Evolutionary conservation across 1,284 basidiomycete species (phyloP).

Genomic region (Heliocybe sulcata): DNA sequence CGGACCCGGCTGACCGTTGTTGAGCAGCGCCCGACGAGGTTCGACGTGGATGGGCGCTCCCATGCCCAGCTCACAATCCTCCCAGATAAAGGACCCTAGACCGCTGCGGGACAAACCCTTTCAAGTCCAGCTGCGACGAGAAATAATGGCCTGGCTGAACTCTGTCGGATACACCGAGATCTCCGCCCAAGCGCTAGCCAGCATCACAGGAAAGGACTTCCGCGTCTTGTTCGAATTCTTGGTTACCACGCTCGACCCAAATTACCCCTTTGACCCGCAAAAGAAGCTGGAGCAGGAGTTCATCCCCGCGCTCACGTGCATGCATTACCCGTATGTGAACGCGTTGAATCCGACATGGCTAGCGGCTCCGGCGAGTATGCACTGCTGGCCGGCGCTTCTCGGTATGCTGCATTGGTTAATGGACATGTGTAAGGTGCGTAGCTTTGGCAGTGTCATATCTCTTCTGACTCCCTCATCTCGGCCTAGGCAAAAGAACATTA

Average conservation of each 20-base stretch:
- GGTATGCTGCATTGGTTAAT: constrained; percentile 86
- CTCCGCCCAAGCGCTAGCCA: constrained; percentile 54
- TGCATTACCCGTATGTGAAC: constrained; percentile 72
- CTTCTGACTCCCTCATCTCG: background rate
- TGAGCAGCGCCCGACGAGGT: constrained; percentile 55
- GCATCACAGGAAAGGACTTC: constrained; percentile 79
- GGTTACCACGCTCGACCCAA: constrained; percentile 65
- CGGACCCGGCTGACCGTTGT: constrained; percentile 6
- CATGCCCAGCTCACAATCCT: constrained; percentile 38
- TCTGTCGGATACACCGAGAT: constrained; percentile 53
- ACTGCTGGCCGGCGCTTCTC: constrained; percentile 77
- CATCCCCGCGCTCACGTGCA: constrained; percentile 60
- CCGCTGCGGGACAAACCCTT: constrained; percentile 68
- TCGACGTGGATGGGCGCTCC: constrained; percentile 57
- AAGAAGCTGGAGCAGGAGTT: constrained; percentile 78
- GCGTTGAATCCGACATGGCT: constrained; percentile 76
- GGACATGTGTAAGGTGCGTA: constrained; percentile 63
- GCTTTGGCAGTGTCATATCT: background rate
- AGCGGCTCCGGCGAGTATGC: constrained; percentile 77
- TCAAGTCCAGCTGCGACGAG: constrained; percentile 68
- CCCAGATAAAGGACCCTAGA: constrained; percentile 52
- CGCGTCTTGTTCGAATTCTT: constrained; percentile 75
- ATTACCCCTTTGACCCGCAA: constrained; percentile 47
- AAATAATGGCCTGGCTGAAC: constrained; percentile 65
- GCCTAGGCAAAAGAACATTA: constrained; percentile 40